Conservation (phyloP, 148 eudicot species). For the Spergularia marina region DNA sequence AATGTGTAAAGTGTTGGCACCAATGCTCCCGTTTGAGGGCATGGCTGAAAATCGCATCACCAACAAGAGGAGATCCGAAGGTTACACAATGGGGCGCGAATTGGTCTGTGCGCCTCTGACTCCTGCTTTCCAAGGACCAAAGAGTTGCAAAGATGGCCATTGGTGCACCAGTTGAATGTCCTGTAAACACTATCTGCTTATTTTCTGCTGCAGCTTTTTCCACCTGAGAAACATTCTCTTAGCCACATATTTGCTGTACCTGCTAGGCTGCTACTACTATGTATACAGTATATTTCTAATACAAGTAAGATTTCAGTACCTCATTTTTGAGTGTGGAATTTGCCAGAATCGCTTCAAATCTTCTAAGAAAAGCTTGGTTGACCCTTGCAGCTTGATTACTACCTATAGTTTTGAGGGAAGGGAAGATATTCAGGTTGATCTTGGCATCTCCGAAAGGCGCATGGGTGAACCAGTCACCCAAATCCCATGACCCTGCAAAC, state of each 20-base stretch:
- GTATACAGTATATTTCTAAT: too few species aligned
- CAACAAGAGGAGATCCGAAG: slow-evolving; percentile 86
- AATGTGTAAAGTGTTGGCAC: slow-evolving; percentile 63
- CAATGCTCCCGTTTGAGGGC: slow-evolving; percentile 71
- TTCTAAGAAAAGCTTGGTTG: slow-evolving; percentile 48
- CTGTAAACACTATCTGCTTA: slow-evolving; percentile 66
- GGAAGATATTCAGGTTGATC: slow-evolving; percentile 47
- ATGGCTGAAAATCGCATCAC: slow-evolving; percentile 55
- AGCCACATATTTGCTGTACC: not conserved
- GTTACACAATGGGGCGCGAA: slow-evolving; percentile 58
- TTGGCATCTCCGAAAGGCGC: slow-evolving; percentile 54
- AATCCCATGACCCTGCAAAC: slow-evolving; percentile 69
- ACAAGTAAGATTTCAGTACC: slow-evolving; percentile 37
- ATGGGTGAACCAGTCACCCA: slow-evolving; percentile 46
- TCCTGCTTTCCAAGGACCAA: slow-evolving; percentile 61
- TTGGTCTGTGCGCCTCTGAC: slow-evolving; percentile 21
- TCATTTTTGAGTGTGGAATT: slow-evolving; percentile 40
- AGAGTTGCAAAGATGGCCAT: slow-evolving; percentile 73
- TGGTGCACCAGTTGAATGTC: slow-evolving; percentile 84
- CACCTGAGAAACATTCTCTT: slow-evolving; percentile 47
- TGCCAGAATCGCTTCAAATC: slow-evolving; percentile 45
- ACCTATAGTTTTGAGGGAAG: slow-evolving; percentile 64
- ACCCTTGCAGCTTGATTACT: slow-evolving; percentile 47
- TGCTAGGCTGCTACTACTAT: not conserved
- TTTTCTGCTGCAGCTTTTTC: slow-evolving; percentile 49